A percentile compares a stretch with the other conserved stretches of the same genome.
These are phyloP conservation scores for Hawksworthiomyces lignivorus DNA, from an alignment of 2,329 filamentous ascomycete genomes.

Conservation along the genomic window DNA sequence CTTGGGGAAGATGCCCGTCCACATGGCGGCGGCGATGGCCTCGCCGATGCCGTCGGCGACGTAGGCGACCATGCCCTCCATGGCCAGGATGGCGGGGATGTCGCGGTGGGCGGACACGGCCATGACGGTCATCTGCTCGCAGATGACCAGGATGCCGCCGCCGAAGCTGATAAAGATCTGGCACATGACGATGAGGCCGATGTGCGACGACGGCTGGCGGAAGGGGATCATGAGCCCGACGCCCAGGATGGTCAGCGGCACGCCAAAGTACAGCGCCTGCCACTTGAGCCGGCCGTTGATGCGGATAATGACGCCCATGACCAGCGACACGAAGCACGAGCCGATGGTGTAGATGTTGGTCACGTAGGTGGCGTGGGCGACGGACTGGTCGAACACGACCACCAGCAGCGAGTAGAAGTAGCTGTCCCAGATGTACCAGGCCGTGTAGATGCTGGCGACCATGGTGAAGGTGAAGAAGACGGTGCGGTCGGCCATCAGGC, in stretches of 20 bases:
- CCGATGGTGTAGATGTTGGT: slow-evolving; percentile 11
- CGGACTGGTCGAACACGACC: slow-evolving; percentile 15
- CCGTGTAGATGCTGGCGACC: slow-evolving; percentile 8
- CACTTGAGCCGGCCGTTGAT: slow-evolving; percentile 42
- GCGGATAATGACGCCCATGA: slow-evolving; percentile 39
- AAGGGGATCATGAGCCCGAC: slow-evolving; percentile 48
- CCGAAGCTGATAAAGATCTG: slow-evolving; percentile 47
- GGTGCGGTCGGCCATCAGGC: slow-evolving; percentile 37
- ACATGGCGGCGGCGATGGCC: slow-evolving; percentile 54
- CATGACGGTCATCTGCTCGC: slow-evolving; percentile 51
- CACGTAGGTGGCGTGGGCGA: slow-evolving; percentile 15
- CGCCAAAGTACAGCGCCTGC: slow-evolving; percentile 31
- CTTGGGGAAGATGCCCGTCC: slow-evolving; percentile 47
- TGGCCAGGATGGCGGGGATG: slow-evolving; percentile 5
- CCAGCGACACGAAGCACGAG: slow-evolving; percentile 32
- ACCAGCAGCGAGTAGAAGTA: slow-evolving; percentile 17
- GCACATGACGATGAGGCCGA: slow-evolving; percentile 47
- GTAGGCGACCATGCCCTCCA: slow-evolving; percentile 37
- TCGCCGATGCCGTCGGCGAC: slow-evolving; percentile 52
- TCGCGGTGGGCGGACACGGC: slow-evolving; percentile 45
- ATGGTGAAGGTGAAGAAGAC: slow-evolving; percentile 25
- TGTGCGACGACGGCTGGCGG: slow-evolving; percentile 38
- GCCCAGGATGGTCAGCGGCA: slow-evolving; percentile 46
- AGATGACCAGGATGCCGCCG: slow-evolving; percentile 50
- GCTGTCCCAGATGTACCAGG: slow-evolving; percentile 15